Evolutionary conservation across 2,329 filamentous ascomycete genomes (phyloP).

Genomic region (Talaromyces sp.): DNA sequence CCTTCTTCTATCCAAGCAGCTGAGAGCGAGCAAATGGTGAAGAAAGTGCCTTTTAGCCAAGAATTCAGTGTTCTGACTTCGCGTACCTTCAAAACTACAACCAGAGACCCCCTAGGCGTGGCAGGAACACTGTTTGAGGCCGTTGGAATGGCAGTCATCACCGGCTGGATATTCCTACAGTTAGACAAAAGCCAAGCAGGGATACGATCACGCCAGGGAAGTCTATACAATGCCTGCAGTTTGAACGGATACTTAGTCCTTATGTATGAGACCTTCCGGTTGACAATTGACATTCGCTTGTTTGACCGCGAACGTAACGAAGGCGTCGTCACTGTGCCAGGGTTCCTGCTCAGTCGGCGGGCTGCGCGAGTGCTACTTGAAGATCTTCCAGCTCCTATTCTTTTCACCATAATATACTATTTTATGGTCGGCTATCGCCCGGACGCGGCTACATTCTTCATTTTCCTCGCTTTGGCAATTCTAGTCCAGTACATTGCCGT

Average conservation of each 20-base stretch:
- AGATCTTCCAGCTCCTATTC: constrained; percentile 66
- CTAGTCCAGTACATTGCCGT: constrained; percentile 71
- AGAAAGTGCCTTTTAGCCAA: constrained; percentile 55
- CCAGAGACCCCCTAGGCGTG: constrained; percentile 74
- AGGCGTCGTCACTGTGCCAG: constrained; percentile 64
- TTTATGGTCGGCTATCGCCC: constrained; percentile 72
- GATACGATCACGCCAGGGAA: constrained; percentile 69
- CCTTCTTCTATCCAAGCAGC: background rate
- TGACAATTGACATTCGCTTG: constrained; percentile 68
- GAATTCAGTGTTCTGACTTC: constrained; percentile 64
- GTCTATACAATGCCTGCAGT: constrained; percentile 65
- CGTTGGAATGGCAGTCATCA: constrained; percentile 65
- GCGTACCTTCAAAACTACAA: constrained; percentile 66
- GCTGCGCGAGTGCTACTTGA: constrained; percentile 66
- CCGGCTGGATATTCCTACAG: constrained; percentile 68
- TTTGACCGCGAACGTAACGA: constrained; percentile 74
- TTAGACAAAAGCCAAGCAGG: constrained; percentile 63
- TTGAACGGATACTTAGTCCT: constrained; percentile 74
- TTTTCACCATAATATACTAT: constrained; percentile 69
- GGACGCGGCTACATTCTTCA: constrained; percentile 62
- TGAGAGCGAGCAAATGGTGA: constrained; percentile 16
- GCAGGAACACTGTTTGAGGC: constrained; percentile 66
- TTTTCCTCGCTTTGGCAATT: constrained; percentile 64
- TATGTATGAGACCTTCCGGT: constrained; percentile 69
- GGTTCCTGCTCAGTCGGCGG: constrained; percentile 66